Conservation (phyloP, 163 green algal genomes). For the Scenedesmus sp. region DNA sequence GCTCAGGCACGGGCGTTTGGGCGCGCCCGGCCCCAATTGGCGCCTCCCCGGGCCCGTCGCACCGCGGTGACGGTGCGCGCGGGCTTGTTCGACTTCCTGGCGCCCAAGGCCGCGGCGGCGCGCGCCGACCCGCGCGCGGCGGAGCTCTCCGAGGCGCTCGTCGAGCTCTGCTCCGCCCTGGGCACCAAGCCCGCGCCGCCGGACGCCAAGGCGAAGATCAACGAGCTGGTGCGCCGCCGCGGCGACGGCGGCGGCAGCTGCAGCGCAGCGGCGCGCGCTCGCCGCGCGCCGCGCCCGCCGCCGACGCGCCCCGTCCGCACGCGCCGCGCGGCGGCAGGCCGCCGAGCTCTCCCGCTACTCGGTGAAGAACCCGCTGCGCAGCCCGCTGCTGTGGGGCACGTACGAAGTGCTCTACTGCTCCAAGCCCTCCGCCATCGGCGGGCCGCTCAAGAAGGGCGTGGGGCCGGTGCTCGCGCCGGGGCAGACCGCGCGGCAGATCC, state of each 20-base stretch:
- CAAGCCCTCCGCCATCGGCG: slow-evolving; percentile 52
- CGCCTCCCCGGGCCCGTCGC: not conserved
- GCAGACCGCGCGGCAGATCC: slow-evolving; percentile 50
- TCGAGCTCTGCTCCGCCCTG: slow-evolving; percentile 23
- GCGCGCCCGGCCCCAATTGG: not conserved
- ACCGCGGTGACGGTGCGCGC: not conserved
- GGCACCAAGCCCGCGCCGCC: slow-evolving; percentile 7
- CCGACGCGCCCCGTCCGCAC: too few species aligned
- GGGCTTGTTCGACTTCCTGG: slow-evolving; percentile 42
- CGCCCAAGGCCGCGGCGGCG: slow-evolving; percentile 27
- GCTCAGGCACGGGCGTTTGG: slow-evolving; percentile 6
- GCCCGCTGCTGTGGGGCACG: slow-evolving; percentile 42
- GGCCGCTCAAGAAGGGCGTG: slow-evolving; percentile 44
- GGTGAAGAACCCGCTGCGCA: slow-evolving; percentile 29
- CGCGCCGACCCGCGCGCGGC: not conserved
- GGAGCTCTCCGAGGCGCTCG: slow-evolving; percentile 36
- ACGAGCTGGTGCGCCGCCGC: slow-evolving; percentile 36
- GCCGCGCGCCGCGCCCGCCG: too few species aligned
- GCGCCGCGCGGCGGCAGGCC: slow-evolving; percentile 28
- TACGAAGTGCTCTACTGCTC: slow-evolving; percentile 54
- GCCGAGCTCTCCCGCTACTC: slow-evolving; percentile 23
- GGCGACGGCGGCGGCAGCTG: too few species aligned
- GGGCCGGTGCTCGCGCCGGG: slow-evolving; percentile 29
- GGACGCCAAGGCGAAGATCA: slow-evolving; percentile 20
- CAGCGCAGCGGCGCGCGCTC: too few species aligned